Evolutionary conservation across 1,139 yeast genomes (phyloP).

Genomic region (Diutina mesorugosa): DNA sequence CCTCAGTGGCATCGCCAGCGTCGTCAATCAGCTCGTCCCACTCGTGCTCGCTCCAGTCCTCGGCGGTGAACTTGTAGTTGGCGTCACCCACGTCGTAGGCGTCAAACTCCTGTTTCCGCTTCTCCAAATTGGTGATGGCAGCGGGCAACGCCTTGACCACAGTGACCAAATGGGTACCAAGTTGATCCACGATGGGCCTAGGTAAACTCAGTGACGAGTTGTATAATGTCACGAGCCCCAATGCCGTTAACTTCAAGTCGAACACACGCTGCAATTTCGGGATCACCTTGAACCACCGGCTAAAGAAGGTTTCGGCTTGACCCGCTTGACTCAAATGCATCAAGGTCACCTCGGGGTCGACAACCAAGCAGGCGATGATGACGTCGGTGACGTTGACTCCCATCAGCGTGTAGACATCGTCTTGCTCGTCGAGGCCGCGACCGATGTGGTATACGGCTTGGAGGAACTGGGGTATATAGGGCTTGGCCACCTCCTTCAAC

Average conservation of each 20-base stretch:
- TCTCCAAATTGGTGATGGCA: conserved; percentile 56
- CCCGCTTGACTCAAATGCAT: conserved; percentile 34
- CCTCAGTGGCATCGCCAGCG: conserved; percentile 21
- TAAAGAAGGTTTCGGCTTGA: conserved; percentile 40
- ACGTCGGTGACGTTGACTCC: conserved; percentile 51
- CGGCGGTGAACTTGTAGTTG: conserved; percentile 4
- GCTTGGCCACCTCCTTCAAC: conserved; percentile 26
- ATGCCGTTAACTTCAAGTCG: conserved; percentile 63
- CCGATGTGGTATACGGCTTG: conserved; percentile 11
- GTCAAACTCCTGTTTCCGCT: conserved; percentile 36
- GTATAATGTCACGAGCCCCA: conserved; percentile 47
- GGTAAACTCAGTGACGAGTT: conserved; percentile 14
- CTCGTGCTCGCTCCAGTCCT: conserved; percentile 9
- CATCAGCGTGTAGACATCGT: conserved; percentile 25
- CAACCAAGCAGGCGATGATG: conserved; percentile 52
- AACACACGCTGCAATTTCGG: conserved; percentile 58
- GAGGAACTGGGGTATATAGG: conserved; percentile 28
- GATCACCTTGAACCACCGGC: conserved; percentile 52
- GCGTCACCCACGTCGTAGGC: conserved; percentile 18
- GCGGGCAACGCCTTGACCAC: conserved; percentile 51
- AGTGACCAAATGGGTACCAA: conserved; percentile 31
- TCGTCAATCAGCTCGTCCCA: conserved; percentile 11
- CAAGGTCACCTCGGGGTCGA: conserved; percentile 46
- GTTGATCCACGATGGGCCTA: background rate
- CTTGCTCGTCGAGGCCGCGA: conserved; percentile 5